Percentiles rank a stretch among this genome's conserved stretches.
phyloP scores from a whole-genome alignment of 495 filamentous ascomycete species.

The Talaromyces wortmannii region DNA sequence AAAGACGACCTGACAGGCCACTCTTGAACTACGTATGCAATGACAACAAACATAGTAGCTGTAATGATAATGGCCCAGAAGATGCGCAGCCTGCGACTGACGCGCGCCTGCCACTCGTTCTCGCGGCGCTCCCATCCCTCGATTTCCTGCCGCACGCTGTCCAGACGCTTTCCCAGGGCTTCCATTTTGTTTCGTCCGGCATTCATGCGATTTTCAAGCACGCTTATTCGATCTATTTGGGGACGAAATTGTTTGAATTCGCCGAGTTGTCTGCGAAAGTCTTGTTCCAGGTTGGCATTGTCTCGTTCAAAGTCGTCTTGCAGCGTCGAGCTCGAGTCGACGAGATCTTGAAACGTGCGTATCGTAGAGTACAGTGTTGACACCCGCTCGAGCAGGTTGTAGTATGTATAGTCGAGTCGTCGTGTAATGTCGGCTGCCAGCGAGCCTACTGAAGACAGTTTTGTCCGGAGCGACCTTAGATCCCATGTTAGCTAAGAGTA shows the following conservation, averaged over 20 bases:
- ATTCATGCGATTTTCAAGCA: slow-evolving; percentile 59
- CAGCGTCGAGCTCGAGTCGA: slow-evolving; percentile 51
- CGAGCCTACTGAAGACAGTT: slow-evolving; percentile 29
- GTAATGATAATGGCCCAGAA: slow-evolving; percentile 49
- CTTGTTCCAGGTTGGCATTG: slow-evolving; percentile 49
- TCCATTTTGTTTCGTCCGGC: slow-evolving; percentile 56
- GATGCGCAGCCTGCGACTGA: slow-evolving; percentile 52
- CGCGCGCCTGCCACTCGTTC: slow-evolving; percentile 63
- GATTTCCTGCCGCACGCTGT: slow-evolving; percentile 55
- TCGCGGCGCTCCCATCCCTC: slow-evolving; percentile 68
- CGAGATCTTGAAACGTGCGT: slow-evolving; percentile 60
- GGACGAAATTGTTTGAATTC: slow-evolving; percentile 61
- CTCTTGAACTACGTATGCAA: slow-evolving; percentile 33
- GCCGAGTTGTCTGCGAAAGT: slow-evolving; percentile 59
- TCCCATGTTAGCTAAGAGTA: background rate
- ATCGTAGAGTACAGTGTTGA: slow-evolving; percentile 62
- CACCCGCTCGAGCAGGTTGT: slow-evolving; percentile 73
- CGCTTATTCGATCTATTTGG: slow-evolving; percentile 60
- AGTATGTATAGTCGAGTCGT: slow-evolving; percentile 81
- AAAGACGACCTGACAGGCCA: background rate
- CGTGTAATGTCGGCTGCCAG: slow-evolving; percentile 53
- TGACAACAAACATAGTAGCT: slow-evolving; percentile 26
- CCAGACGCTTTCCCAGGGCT: slow-evolving; percentile 58
- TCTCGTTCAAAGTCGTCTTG: slow-evolving; percentile 57
- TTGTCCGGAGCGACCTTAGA: slow-evolving; percentile 26